Percentiles rank a stretch among this genome's conserved stretches.
Evolutionary conservation across 2,329 filamentous ascomycete species (phyloP).

Genomic region (Truncatella angustata): DNA sequence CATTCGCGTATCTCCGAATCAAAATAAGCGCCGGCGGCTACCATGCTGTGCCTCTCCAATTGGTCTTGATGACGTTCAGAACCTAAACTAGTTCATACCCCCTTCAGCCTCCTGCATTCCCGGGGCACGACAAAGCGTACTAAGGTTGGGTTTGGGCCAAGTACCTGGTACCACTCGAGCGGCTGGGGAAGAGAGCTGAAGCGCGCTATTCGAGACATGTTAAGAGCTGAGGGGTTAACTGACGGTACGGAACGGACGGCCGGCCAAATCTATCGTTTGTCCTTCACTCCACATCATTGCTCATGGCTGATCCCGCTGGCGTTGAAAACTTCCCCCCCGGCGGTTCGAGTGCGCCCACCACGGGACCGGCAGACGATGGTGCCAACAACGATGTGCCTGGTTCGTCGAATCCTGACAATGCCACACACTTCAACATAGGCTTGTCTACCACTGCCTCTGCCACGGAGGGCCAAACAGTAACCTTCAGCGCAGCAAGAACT

Average conservation of each 20-base stretch:
- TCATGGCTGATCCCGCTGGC: neutral
- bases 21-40: neutral
- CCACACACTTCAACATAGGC: too few species aligned
- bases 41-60: neutral
- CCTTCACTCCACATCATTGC: neutral
- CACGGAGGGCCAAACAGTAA: too few species aligned
- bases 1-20: neutral
- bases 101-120: too few species aligned
- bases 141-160: neutral
- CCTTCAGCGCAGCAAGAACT: neutral
- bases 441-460: too few species aligned
- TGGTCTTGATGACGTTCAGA: too few species aligned
- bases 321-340: neutral
- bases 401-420: too few species aligned
- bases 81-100: too few species aligned
- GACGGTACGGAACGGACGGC: neutral
- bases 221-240: too few species aligned
- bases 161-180: neutral
- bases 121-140: too few species aligned
- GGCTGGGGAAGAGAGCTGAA: neutral
- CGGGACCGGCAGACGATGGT: neutral
- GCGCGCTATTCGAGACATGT: neutral
- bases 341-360: neutral
- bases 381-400: too few species aligned
- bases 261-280: too few species aligned